Evolutionary conservation across 1,139 yeast genomes (phyloP), one percentile per base, ranked within the genome.

Genomic region (Kodamaea ohmeri): DNA sequence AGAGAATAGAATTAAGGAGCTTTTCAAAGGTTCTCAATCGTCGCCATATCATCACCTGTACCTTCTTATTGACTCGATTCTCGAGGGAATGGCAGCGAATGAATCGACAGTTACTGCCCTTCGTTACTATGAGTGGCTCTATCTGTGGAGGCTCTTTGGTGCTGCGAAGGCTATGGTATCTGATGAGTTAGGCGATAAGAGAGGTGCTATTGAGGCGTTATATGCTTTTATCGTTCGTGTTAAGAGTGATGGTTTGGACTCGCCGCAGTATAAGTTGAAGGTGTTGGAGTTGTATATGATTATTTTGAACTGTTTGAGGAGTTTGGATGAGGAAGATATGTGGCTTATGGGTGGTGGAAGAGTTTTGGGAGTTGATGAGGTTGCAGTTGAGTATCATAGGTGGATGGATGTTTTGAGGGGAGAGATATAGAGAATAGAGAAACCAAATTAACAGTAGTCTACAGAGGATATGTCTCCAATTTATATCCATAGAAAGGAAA

Each of bases 121-220:
- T 33, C 73, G 63, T 45, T 72, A 67, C 45, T 77, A 75, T 53
- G 73, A 80, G 50, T 70, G 75, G 26, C 57, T 77, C 38, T 78
- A 76, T 50, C 61, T 83, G 0, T 75, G 82, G 72, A 71, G 86
- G 47, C 52, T 48, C 31, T 55, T 62, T 52, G 60, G 70, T 29
- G 49, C 56, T 2, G 41, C 58, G 3, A 40, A 39, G 20, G 36
- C 39, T n/a, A 39, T 59, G 28, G 56, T 55, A 14, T 41, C 51
- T 15, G 54, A 51, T 15, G 47, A 52, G 22, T 41, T 50, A 41
- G 47, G 40, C 7, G 80, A 78, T 52, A 71, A 63, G 45, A 60
- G 84, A 47, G 77, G 78, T 4, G 77, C 85, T 1, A 60, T 71
- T 19, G 83, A 80, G 48, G 65, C 83, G 1, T 60, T 80, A 36